Evolutionary conservation across 1,284 basidiomycete species (phyloP).

Genomic region (Anthracocystis walkeri): DNA sequence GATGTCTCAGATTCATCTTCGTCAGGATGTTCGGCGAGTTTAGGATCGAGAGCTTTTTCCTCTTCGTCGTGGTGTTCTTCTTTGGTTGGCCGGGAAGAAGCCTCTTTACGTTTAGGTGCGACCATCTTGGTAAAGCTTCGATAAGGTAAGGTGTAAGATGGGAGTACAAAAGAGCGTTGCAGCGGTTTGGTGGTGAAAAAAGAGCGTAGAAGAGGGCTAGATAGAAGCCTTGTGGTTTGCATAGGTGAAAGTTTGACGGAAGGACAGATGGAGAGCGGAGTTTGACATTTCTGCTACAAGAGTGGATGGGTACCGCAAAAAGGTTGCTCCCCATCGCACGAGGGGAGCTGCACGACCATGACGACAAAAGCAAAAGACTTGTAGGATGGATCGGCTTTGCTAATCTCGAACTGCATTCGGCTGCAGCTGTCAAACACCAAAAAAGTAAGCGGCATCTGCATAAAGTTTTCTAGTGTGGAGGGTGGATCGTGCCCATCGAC

Average conservation of each 20-base stretch:
- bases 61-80: conserved; percentile 26
- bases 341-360: background rate
- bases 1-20: conserved; percentile 42
- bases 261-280: conserved; percentile 3
- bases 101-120: conserved; percentile 23
- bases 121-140: conserved; percentile 13
- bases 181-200: background rate
- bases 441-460: background rate
- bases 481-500: conserved; percentile 10
- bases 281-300: background rate
- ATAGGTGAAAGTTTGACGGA: conserved; percentile 1
- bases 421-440: conserved; percentile 32
- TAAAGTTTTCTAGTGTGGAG: conserved; percentile 14
- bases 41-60: conserved; percentile 48
- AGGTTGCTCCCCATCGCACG: background rate
- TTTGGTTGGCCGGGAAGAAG: conserved; percentile 2
- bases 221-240: conserved; percentile 10
- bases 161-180: background rate
- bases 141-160: background rate
- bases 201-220: conserved; percentile 12
- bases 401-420: conserved; percentile 24
- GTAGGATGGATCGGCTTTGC: conserved; percentile 29
- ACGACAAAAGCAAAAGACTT: background rate
- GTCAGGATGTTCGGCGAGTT: conserved; percentile 47
- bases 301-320: background rate